These are phyloP conservation scores for Pontederia crassipes DNA, from an alignment of 176 grass and related monocot genomes.

Conservation along the genomic window DNA sequence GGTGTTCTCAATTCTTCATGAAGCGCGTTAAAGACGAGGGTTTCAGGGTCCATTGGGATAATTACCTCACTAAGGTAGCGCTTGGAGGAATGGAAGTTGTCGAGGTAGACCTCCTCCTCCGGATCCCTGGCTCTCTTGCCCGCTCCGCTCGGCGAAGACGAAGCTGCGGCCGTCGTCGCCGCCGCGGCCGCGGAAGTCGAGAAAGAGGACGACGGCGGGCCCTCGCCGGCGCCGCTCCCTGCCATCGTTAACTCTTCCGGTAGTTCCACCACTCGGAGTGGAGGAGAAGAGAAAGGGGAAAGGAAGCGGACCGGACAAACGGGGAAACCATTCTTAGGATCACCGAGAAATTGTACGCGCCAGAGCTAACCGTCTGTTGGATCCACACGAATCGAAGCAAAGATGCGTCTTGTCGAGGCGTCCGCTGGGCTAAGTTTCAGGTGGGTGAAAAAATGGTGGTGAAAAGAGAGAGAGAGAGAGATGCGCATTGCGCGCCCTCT, in stretches of 20 bases:
- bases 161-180: constrained; percentile 15
- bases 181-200: constrained; percentile 23
- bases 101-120: constrained; percentile 89
- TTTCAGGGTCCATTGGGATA: neutral
- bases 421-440: no score
- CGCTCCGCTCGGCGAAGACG: constrained; percentile 4
- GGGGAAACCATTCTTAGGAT: neutral
- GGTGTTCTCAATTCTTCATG: no score
- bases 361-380: no score
- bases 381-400: no score
- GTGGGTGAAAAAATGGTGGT: no score
- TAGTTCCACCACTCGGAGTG: neutral
- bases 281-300: neutral
- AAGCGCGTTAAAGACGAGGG: no score
- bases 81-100: constrained; percentile 96
- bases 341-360: no score
- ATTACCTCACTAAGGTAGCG: constrained; percentile 85
- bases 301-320: neutral
- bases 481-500: no score
- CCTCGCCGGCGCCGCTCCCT: constrained; percentile 22
- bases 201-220: constrained; percentile 29
- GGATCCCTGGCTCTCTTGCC: constrained; percentile 77
- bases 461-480: no score
- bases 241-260: neutral
- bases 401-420: no score